These are phyloP conservation scores for Schwanniomyces etchellsii DNA, from an alignment of 1,139 yeast genomes.

Conservation along the genomic window DNA sequence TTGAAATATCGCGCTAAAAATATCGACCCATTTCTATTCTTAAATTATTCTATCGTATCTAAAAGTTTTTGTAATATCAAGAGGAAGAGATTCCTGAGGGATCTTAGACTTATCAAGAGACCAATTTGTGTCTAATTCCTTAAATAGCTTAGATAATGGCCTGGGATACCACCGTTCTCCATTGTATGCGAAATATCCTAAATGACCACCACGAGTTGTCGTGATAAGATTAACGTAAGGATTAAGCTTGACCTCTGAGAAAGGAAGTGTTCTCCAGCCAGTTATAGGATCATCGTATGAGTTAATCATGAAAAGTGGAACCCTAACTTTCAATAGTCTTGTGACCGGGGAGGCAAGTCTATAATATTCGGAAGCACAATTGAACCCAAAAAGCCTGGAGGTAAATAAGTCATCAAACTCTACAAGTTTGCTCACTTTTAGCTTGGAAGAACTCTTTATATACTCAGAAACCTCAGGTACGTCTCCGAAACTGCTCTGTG, in stretches of 20 bases:
- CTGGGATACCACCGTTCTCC: slow-evolving; percentile 51
- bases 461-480: slow-evolving; percentile 24
- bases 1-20: not conserved
- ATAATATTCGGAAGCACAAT: slow-evolving; percentile 49
- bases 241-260: slow-evolving; percentile 52
- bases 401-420: slow-evolving; percentile 53
- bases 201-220: slow-evolving; percentile 84
- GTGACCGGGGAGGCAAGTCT: slow-evolving; percentile 48
- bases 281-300: slow-evolving; percentile 56
- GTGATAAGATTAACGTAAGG: slow-evolving; percentile 65
- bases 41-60: slow-evolving; percentile 23
- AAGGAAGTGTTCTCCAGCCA: slow-evolving; percentile 53
- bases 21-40: not conserved
- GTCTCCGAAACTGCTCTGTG: slow-evolving; percentile 21
- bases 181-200: slow-evolving; percentile 50
- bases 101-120: slow-evolving; percentile 7
- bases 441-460: slow-evolving; percentile 28
- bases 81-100: slow-evolving; percentile 18
- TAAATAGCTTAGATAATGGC: slow-evolving; percentile 31
- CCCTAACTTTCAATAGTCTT: slow-evolving; percentile 43
- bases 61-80: slow-evolving; percentile 24
- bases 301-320: slow-evolving; percentile 46
- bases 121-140: slow-evolving; percentile 25
- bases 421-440: slow-evolving; percentile 23
- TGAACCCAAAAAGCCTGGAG: slow-evolving; percentile 49